Conservation (phyloP, 495 filamentous ascomycete species). For the Platismatia glauca region DNA sequence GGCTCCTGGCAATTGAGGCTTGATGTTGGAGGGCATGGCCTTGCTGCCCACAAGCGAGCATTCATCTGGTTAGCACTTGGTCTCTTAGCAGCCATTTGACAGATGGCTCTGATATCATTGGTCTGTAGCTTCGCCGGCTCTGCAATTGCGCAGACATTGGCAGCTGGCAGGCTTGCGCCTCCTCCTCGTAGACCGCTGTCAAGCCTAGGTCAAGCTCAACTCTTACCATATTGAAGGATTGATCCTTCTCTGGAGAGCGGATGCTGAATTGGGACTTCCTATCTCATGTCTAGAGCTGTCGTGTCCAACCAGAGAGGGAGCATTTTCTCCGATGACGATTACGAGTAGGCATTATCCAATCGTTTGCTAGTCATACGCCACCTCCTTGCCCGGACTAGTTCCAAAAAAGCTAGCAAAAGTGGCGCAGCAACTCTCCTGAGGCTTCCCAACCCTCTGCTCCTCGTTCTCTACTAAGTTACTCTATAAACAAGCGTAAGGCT, state of each 20-base stretch:
- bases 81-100: neutral
- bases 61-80: neutral
- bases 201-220: neutral
- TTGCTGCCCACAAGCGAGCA: neutral
- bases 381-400: neutral
- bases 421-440: neutral
- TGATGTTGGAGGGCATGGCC: neutral
- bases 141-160: neutral
- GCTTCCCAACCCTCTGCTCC: neutral
- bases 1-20: neutral
- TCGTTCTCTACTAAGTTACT: neutral
- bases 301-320: neutral
- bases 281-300: neutral
- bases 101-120: neutral
- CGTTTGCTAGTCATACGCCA: neutral
- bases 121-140: neutral
- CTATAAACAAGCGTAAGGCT: slow-evolving; percentile 1
- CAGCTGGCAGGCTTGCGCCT: slow-evolving; percentile 2
- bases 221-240: neutral
- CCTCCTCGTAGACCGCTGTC: neutral
- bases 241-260: neutral
- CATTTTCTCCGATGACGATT: no score
- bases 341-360: neutral
- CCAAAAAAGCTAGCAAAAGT: neutral
- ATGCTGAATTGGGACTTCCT: neutral